Percentiles rank a stretch among this genome's conserved stretches.
These are phyloP conservation scores for Carex parvula DNA, from an alignment of 176 grass and related monocot species.

Conservation along the genomic window DNA sequence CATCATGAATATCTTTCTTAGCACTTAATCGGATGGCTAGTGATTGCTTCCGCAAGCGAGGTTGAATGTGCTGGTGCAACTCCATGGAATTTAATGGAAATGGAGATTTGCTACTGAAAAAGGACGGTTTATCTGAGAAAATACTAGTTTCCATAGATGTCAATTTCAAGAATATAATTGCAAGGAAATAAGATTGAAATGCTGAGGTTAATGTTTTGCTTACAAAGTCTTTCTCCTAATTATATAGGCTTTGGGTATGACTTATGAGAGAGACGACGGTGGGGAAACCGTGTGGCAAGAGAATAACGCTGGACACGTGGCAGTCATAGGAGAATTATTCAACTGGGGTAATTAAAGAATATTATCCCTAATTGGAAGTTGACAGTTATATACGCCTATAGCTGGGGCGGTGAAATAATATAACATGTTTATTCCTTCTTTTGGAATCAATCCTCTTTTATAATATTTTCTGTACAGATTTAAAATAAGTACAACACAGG, in stretches of 20 bases:
- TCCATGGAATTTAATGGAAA: not conserved
- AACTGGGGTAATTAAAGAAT: not conserved
- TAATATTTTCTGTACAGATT: not conserved
- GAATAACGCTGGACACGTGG: not conserved
- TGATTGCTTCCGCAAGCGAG: not conserved
- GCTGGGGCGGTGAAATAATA: not conserved
- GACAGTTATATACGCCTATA: not conserved
- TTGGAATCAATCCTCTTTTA: not conserved
- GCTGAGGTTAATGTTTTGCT: not conserved
- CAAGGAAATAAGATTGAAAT: not conserved
- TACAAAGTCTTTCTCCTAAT: not conserved
- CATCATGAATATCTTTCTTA: conserved; percentile 5
- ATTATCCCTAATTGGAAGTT: not conserved
- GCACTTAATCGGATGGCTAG: not conserved
- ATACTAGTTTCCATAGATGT: conserved; percentile 22
- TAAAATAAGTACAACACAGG: not conserved
- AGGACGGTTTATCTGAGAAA: not conserved
- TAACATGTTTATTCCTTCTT: not conserved
- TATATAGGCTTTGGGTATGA: not conserved
- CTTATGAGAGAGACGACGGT: not conserved
- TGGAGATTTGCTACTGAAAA: not conserved
- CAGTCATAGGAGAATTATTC: not conserved
- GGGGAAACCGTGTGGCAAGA: conserved; percentile 12
- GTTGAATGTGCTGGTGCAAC: not conserved
- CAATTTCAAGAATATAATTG: not conserved